Percentiles rank a stretch among this genome's conserved stretches.
These are phyloP conservation scores for Parmelia sp. DNA, from an alignment of 495 filamentous ascomycete species.

Conservation along the genomic window DNA sequence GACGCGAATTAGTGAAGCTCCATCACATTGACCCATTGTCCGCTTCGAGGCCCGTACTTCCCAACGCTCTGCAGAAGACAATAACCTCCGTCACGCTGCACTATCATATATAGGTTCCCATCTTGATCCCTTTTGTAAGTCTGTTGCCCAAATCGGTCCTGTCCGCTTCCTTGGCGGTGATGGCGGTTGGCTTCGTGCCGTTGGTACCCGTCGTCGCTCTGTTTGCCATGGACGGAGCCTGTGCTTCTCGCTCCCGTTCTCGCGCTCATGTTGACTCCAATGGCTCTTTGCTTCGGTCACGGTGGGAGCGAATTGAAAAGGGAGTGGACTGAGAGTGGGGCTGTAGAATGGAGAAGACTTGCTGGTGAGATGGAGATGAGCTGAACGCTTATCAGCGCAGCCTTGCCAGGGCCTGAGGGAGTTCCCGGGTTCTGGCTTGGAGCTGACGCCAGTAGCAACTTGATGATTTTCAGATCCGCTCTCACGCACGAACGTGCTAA, in stretches of 20 bases:
- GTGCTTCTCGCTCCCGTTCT: neutral
- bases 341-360: neutral
- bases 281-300: neutral
- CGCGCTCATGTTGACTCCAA: neutral
- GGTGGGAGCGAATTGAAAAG: neutral
- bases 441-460: neutral
- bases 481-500: neutral
- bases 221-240: neutral
- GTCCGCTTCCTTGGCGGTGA: neutral
- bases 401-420: neutral
- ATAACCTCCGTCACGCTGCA: neutral
- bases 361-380: neutral
- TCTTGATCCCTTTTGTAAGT: neutral
- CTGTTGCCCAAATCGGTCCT: conserved; percentile 1
- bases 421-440: neutral
- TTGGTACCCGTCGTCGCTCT: neutral
- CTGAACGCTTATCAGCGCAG: neutral
- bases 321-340: neutral
- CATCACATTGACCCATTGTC: neutral
- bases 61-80: neutral
- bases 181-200: neutral
- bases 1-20: too few relatives aligned
- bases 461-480: neutral
- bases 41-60: neutral
- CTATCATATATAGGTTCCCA: neutral